Evolutionary conservation across 2,329 filamentous ascomycete genomes (phyloP), one percentile per base, ranked within the genome.

Genomic region (Allantophomopsis lycopodina): DNA sequence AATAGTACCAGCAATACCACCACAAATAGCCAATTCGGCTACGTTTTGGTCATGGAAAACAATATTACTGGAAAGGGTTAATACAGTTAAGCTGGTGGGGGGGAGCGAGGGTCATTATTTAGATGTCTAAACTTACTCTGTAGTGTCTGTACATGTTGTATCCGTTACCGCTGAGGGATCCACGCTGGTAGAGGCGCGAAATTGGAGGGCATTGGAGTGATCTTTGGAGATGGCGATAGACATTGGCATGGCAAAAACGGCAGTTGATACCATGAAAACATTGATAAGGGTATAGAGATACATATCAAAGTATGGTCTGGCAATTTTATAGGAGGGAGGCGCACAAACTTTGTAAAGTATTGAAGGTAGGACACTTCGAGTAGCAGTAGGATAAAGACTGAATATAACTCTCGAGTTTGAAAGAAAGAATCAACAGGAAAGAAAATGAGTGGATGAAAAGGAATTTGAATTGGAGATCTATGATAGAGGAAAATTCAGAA

Each of bases 1-100:
- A 38, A 65, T 63, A 11, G 56, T 47, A 13, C 64, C 65, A 0
- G 66, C 60, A 43, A 71, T 70, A 41, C 55, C 63, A 38, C 65
- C 62, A 55, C 68, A 72, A 55, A 69, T 69, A 39, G 51, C 54
- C 11, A 70, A 60, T 46, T 68, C 55, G 7, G 65, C 65, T 11
- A 65, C 64, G 43, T 63, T 62, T 32, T 62, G 60, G 51, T 72
- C 68, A 50, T 72, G 67, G 23, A 28, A 28, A 8, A 12, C 17
- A 16, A 34, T 4, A 15, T 34, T 34, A 18, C 17, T 7, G 12
- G 14, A 13, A 18, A 8, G 5, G 5, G 32, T 7, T n/a, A 16
- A 11, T 34, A 34, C 7, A 33, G 14, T 3, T 13, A 16, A 18
- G 13, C 32, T n/a, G n/a, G n/a, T n/a, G n/a, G n/a, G n/a, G n/a